Evolutionary conservation across 1,139 yeast species (phyloP).

Genomic region (Suhomyces wounanorum): DNA sequence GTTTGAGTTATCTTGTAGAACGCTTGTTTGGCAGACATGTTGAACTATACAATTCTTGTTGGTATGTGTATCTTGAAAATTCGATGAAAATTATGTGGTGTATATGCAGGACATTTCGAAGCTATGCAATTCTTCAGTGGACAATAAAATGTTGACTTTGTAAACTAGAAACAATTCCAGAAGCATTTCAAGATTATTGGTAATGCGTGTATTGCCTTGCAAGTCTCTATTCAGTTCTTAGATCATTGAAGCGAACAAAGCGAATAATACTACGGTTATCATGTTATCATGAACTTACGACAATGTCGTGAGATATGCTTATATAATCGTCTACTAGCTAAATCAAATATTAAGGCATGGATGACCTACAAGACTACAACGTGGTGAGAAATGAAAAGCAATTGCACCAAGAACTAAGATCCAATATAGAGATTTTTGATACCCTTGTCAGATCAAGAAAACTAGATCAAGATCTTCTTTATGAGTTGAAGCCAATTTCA

Average conservation of each 20-base stretch:
- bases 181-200: no score
- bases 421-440: conserved; percentile 1
- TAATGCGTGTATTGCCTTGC: no score
- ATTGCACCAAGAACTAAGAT: conserved; percentile 19
- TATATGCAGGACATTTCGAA: conserved; percentile 1
- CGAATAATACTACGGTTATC: no score
- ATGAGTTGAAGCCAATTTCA: conserved; percentile 12
- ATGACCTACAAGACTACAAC: conserved; percentile 22
- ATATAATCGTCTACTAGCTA: background rate
- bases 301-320: background rate
- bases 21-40: conserved; percentile 22
- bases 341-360: conserved; percentile 18
- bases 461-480: conserved; percentile 12
- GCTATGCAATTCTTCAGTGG: no score
- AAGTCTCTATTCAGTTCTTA: no score
- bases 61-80: conserved; percentile 4
- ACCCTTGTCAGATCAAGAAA: conserved; percentile 1
- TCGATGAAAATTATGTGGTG: conserved; percentile 4
- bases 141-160: no score
- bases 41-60: background rate
- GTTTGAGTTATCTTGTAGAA: conserved; percentile 68
- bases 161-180: no score
- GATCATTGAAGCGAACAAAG: no score
- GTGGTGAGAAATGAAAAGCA: conserved; percentile 22
- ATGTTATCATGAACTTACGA: background rate